Evolutionary conservation across 73 alveolate species (phyloP), one percentile per base, ranked within the genome.

Genomic region (Paramecium octaurelia): DNA sequence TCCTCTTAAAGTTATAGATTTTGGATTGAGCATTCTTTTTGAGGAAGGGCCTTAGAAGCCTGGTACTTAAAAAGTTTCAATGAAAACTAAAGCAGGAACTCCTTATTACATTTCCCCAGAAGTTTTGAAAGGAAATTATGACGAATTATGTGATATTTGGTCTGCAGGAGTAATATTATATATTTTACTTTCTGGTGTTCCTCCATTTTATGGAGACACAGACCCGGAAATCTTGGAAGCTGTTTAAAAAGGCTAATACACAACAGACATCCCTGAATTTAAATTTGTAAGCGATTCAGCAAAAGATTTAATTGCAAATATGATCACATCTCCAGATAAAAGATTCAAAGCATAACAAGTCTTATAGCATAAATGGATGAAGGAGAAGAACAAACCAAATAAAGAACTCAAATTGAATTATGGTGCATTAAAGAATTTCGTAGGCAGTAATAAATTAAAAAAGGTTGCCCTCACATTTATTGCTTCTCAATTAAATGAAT

Each of bases 131-230:
- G 97, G 97, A 36, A 54, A 71, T 83, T 94, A 94, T 92, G 95
- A 94, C 86, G 95, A 92, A 54, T 77, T 92, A 70, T 94, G 97
- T 76, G 97, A 94, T 86, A 92, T 92, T 34, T 94, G 97, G 97
- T 58, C 93, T 68, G 93, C 92, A 71, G 97, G 97, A 27, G 97
- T 94, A 43, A 94, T 94, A 59, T 87, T 94, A 43, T 94, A 94
- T 88, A 94, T 94, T 44, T 54, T 94, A 36, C 90, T 94, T 38
- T 92, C 95, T 14, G 97, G 97, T 16, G 93, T 92, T 21, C 97
- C 97, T 18, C 97, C 97, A 11, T 94, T 94, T 58, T 92, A 86
- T 87, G 97, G 97, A 23, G 95, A 93, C 44, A 92, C 88, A 42
- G 97, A 94, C 40, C 73, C 94, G 12, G 95, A 94, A 44, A 87